Percentiles rank a stretch among this genome's conserved stretches.
Conservation (phyloP, 106 monocot species). For the Ottelia alismoides region DNA sequence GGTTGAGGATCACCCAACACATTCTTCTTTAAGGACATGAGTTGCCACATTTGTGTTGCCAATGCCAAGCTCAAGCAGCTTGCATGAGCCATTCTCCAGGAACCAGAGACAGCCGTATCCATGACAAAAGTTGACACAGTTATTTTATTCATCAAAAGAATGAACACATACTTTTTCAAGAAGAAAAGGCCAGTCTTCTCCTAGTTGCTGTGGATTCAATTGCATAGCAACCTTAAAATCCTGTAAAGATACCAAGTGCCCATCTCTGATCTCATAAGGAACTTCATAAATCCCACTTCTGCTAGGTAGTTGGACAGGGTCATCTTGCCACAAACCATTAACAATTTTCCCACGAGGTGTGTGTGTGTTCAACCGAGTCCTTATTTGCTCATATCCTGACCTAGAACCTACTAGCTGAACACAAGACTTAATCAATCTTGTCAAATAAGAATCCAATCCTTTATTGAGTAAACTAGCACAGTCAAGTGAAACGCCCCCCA, state of each 20-base stretch:
- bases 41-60: too few species aligned
- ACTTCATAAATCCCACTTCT: constrained; percentile 19
- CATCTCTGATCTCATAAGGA: constrained; percentile 6
- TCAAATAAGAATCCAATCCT: constrained; percentile 75
- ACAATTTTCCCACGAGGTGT: constrained; percentile 23
- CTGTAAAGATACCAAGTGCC: constrained; percentile 19
- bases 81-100: too few species aligned
- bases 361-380: constrained; percentile 18
- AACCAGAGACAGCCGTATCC: too few species aligned
- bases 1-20: too few species aligned
- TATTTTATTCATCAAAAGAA: constrained; percentile 45
- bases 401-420: constrained; percentile 39
- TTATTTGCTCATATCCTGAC: constrained; percentile 15
- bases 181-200: constrained; percentile 48
- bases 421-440: constrained; percentile 50
- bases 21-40: too few species aligned
- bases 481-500: constrained; percentile 43
- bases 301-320: constrained; percentile 30
- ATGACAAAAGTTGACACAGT: too few species aligned
- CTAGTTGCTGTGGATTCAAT: constrained; percentile 51
- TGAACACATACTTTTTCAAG: constrained; percentile 44
- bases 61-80: too few species aligned
- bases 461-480: constrained; percentile 79
- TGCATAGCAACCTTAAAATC: constrained; percentile 71
- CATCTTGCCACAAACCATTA: constrained; percentile 37